Percentiles rank a stretch among this genome's conserved stretches.
These are phyloP conservation scores for Neurospora sp. DNA, from an alignment of 495 filamentous ascomycete genomes.

Conservation along the genomic window DNA sequence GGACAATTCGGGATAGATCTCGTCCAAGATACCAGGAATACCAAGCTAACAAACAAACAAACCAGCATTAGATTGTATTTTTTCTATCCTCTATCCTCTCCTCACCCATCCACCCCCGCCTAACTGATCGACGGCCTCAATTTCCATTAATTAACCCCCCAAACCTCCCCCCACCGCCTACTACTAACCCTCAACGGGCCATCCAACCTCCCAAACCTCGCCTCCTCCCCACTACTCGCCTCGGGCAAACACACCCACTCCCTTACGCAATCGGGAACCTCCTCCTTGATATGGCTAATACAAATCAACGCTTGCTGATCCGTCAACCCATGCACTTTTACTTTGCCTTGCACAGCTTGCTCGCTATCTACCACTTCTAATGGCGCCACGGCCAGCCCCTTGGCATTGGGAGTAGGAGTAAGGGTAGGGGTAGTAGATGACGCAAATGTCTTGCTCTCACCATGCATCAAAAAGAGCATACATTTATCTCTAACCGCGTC, in stretches of 20 bases:
- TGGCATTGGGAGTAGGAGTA: not conserved
- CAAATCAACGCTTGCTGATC: constrained; percentile 69
- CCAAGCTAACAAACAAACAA: not conserved
- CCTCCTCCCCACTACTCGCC: constrained; percentile 42
- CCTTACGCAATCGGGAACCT: constrained; percentile 70
- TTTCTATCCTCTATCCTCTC: not conserved
- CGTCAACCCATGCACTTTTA: constrained; percentile 43
- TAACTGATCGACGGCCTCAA: not conserved
- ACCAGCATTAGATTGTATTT: not conserved
- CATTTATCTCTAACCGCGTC: constrained; percentile 74
- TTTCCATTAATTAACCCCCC: constrained; percentile 26
- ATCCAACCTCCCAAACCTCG: constrained; percentile 46
- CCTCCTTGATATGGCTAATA: constrained; percentile 82
- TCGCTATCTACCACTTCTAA: constrained; percentile 31
- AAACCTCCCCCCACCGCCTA: constrained; percentile 50
- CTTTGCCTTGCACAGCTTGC: constrained; percentile 22
- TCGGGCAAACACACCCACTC: constrained; percentile 74
- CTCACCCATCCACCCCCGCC: too few species aligned
- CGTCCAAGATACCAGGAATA: not conserved
- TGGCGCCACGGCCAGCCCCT: constrained; percentile 3
- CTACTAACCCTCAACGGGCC: constrained; percentile 45
- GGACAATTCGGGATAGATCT: not conserved
- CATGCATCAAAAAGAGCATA: constrained; percentile 59
- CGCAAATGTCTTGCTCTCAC: constrained; percentile 35
- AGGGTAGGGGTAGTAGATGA: not conserved